A percentile compares a stretch with the other conserved stretches of the same genome.
These are phyloP conservation scores for Aspergillus affinis DNA, from an alignment of 495 filamentous ascomycete genomes.

Conservation along the genomic window DNA sequence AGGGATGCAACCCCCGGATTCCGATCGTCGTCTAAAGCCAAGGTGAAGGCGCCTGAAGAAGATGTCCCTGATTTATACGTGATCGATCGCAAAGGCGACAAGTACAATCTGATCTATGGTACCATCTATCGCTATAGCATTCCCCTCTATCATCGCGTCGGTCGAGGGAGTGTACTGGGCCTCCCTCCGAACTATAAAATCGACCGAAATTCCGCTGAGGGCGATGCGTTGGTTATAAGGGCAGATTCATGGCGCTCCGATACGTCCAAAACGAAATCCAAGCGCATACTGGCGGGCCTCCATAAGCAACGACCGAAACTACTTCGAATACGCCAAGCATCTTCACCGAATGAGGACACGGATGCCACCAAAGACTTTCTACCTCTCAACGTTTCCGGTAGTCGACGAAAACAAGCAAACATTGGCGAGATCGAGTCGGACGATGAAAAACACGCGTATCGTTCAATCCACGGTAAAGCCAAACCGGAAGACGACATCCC, in stretches of 20 bases:
- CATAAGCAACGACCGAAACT: conserved; percentile 19
- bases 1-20: conserved; percentile 9
- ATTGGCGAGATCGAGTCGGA: conserved; percentile 30
- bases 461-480: conserved; percentile 67
- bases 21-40: conserved; percentile 8
- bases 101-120: conserved; percentile 59
- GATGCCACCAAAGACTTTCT: conserved; percentile 44
- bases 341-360: conserved; percentile 22
- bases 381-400: conserved; percentile 32
- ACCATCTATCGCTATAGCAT: conserved; percentile 59
- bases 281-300: conserved; percentile 22
- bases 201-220: conserved; percentile 49
- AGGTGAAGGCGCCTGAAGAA: conserved; percentile 19
- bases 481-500: conserved; percentile 50
- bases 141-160: conserved; percentile 58
- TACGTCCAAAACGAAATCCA: conserved; percentile 23
- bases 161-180: conserved; percentile 61
- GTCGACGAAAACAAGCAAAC: conserved; percentile 21
- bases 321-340: conserved; percentile 25
- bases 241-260: conserved; percentile 25
- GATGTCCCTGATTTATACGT: conserved; percentile 32
- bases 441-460: conserved; percentile 59
- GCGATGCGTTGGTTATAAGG: conserved; percentile 46
- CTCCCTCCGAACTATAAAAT: conserved; percentile 47
- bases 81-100: conserved; percentile 63